Base-by-base conservation (phyloP, 208 protist genomes). In the Trypanosoma theileri region DNA sequence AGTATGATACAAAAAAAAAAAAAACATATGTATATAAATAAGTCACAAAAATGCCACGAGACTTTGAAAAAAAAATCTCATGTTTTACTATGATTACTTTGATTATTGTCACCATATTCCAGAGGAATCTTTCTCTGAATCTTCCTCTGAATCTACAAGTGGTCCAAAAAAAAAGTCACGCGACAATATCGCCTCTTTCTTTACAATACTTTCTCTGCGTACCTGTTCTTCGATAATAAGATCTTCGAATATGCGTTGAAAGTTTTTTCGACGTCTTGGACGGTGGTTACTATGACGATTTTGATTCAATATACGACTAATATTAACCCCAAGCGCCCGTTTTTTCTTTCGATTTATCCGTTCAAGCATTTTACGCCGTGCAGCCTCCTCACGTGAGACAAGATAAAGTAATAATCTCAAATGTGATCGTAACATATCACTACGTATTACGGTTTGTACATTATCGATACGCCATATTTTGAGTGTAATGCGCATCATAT, bases 101-200 rank as follows among this genome's bases (percentile, higher is more conserved):
- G 3, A 35, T 28, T 21, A 14, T 9, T 35, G 26, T 40, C 21
- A 35, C 7, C 41, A 31, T 4, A 45, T 60, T 13, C 19, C 56
- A 17, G 56, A 60, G 13, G 56, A 60, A 35, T 75, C 71, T n/a
- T 82, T 74, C 48, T 83, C 82, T 21, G 75, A 67, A 4, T 79
- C 71, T n/a, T 82, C 77, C 48, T 83, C 82, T 21, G 75, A 67
- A 4, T 79, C 55, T 21, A 84, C 77, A 41, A 77, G 68, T 9
- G 79, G 82, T 10, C 82, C 76, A 53, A 82, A 81, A 57, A 69
- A 80, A 55, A 81, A 88, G 26, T 68, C 70, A 24, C 62, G 70
- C 56, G 78, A 82, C 21, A 71, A 62, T 19, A 72, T 50, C 9
- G 74, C 58, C 67, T 88, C 79, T 6, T 41, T 53, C 42, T 35